These are phyloP conservation scores for Silene vulgaris DNA, from an alignment of 179 eudicot species.

Conservation along the genomic window DNA sequence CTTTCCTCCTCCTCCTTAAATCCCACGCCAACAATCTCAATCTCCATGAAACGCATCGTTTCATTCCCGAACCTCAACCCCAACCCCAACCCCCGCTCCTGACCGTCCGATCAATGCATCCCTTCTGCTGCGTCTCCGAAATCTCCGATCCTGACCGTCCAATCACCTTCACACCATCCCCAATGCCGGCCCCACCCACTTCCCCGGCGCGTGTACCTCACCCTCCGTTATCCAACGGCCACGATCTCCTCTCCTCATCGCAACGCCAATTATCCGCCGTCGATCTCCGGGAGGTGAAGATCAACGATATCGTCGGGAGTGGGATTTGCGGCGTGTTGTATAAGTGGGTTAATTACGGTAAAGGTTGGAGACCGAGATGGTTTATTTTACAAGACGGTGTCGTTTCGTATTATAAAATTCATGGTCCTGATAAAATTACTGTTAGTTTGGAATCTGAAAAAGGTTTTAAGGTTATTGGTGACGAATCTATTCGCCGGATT, in stretches of 20 bases:
- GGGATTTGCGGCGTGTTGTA: slow-evolving; percentile 66
- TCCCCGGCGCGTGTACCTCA: slow-evolving; percentile 20
- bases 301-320: slow-evolving; percentile 57
- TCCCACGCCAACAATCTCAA: not conserved
- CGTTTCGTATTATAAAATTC: slow-evolving; percentile 74
- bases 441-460: slow-evolving; percentile 45
- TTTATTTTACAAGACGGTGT: slow-evolving; percentile 84
- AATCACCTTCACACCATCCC: not conserved
- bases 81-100: not conserved
- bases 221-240: slow-evolving; percentile 22
- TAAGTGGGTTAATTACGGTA: slow-evolving; percentile 93
- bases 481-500: slow-evolving; percentile 56
- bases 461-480: slow-evolving; percentile 73
- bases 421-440: slow-evolving; percentile 69
- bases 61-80: not conserved
- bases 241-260: not conserved
- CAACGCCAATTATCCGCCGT: slow-evolving; percentile 23
- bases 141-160: slow-evolving; percentile 29
- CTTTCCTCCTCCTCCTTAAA: not conserved
- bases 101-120: slow-evolving; percentile 38
- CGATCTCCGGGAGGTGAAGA: slow-evolving; percentile 52
- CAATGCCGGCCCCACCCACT: slow-evolving; percentile 24
- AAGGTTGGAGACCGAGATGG: slow-evolving; percentile 90
- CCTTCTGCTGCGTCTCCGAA: slow-evolving; percentile 46
- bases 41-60: slow-evolving; percentile 13